phyloP scores from a whole-genome alignment of 495 filamentous ascomycete genomes.

The Lasiosphaeriaceae sp. region DNA sequence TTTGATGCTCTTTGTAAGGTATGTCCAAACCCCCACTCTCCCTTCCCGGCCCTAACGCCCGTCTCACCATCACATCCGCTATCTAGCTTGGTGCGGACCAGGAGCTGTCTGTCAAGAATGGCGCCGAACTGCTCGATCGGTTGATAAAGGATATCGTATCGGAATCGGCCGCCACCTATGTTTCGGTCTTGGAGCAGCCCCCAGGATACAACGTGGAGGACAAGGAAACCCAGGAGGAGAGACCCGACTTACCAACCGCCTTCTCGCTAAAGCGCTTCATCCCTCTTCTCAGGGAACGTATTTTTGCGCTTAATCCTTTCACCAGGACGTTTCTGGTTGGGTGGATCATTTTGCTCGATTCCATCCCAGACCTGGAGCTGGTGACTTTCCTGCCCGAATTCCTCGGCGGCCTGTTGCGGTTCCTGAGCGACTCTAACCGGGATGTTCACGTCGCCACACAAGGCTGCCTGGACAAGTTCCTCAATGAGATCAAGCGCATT shows the following conservation, averaged over 20 bases:
- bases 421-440: constrained; percentile 83
- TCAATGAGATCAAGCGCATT: constrained; percentile 92
- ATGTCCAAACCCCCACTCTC: constrained; percentile 16
- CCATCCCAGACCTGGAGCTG: constrained; percentile 94
- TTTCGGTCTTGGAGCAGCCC: constrained; percentile 74
- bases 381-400: constrained; percentile 92
- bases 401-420: constrained; percentile 83
- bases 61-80: constrained; percentile 6
- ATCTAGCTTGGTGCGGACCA: constrained; percentile 86
- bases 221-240: constrained; percentile 47
- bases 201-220: constrained; percentile 44
- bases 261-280: constrained; percentile 93
- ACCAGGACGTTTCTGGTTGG: constrained; percentile 92
- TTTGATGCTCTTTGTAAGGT: constrained; percentile 98
- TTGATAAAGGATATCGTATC: constrained; percentile 97
- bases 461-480: constrained; percentile 82
- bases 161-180: constrained; percentile 92
- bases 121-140: constrained; percentile 92
- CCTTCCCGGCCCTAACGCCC: neutral
- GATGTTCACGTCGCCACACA: constrained; percentile 95
- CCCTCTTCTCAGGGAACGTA: constrained; percentile 86
- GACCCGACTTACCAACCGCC: constrained; percentile 68
- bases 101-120: constrained; percentile 97
- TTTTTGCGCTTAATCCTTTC: constrained; percentile 89
- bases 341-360: constrained; percentile 93